phyloP scores from a whole-genome alignment of 805 yeast genomes.

The baker's yeast (Saccharomyces cerevisiae) region DNA sequence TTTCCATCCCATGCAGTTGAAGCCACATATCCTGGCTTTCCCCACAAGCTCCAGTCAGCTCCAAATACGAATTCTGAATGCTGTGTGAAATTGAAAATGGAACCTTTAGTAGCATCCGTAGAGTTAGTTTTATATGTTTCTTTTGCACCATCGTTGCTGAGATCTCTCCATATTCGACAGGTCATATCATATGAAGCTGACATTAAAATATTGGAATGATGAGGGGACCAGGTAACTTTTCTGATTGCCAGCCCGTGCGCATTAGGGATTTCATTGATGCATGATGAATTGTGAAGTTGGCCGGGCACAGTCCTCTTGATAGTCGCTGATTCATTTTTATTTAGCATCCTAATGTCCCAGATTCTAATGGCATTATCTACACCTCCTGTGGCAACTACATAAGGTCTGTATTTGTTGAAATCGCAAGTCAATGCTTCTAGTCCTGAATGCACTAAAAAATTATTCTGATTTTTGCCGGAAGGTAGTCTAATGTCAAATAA shows the following conservation, averaged over 20 bases:
- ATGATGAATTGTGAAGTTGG: conserved; percentile 36
- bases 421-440: conserved; percentile 75
- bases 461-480: conserved; percentile 36
- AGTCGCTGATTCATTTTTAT: not conserved
- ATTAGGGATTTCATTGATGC: conserved; percentile 75
- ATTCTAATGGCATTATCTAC: conserved; percentile 76
- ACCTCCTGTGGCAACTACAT: conserved; percentile 81
- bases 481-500: conserved; percentile 77
- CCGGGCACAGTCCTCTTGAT: not conserved
- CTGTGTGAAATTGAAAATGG: conserved; percentile 48
- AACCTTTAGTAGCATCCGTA: conserved; percentile 41
- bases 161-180: conserved; percentile 75
- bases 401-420: conserved; percentile 82
- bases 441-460: conserved; percentile 68
- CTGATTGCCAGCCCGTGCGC: conserved; percentile 80
- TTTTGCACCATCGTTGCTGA: conserved; percentile 49
- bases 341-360: conserved; percentile 75
- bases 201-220: conserved; percentile 57
- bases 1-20: conserved; percentile 96
- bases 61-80: conserved; percentile 90
- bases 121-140: conserved; percentile 38
- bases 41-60: conserved; percentile 95
- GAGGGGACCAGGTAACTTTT: conserved; percentile 84
- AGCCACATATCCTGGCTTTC: conserved; percentile 90
- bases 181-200: conserved; percentile 91